A percentile compares a stretch with the other conserved stretches of the same genome.
These are phyloP conservation scores for Aspergillus quadricinctus DNA, from an alignment of 2,329 filamentous ascomycete genomes.

Conservation along the genomic window DNA sequence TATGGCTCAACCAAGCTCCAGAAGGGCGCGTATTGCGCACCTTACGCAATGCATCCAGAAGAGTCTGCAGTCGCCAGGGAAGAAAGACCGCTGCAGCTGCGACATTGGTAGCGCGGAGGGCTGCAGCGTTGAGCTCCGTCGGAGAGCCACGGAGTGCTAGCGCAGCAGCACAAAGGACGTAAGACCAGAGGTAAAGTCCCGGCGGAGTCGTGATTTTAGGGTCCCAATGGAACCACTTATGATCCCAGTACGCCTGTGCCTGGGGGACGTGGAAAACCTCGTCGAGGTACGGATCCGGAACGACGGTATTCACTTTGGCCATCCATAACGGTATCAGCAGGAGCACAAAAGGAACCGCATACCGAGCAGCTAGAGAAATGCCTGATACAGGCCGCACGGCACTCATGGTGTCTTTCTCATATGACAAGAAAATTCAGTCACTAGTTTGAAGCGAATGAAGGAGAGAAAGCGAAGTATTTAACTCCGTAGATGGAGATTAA, in stretches of 20 bases:
- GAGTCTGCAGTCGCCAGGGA: constrained; percentile 51
- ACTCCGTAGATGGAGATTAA: background rate
- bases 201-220: constrained; percentile 96
- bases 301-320: constrained; percentile 42
- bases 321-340: constrained; percentile 39
- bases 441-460: background rate
- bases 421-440: background rate
- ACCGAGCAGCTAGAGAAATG: constrained; percentile 33
- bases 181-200: constrained; percentile 64
- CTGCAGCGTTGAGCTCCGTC: constrained; percentile 28
- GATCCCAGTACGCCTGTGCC: constrained; percentile 78
- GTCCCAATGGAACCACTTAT: constrained; percentile 76
- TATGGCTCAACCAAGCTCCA: constrained; percentile 34
- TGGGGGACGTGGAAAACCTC: constrained; percentile 70
- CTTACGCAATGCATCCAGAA: constrained; percentile 46
- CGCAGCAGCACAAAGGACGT: constrained; percentile 32
- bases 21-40: constrained; percentile 26
- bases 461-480: constrained; percentile 1
- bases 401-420: constrained; percentile 24
- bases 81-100: constrained; percentile 32
- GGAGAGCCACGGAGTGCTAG: constrained; percentile 25
- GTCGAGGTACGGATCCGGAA: constrained; percentile 57
- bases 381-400: constrained; percentile 26
- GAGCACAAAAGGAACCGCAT: constrained; percentile 32
- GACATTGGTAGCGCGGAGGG: constrained; percentile 37